A percentile compares a stretch with the other conserved stretches of the same genome.
phyloP scores from a whole-genome alignment of 768 basidiomycete species.

The Mycena albidolilacea region DNA sequence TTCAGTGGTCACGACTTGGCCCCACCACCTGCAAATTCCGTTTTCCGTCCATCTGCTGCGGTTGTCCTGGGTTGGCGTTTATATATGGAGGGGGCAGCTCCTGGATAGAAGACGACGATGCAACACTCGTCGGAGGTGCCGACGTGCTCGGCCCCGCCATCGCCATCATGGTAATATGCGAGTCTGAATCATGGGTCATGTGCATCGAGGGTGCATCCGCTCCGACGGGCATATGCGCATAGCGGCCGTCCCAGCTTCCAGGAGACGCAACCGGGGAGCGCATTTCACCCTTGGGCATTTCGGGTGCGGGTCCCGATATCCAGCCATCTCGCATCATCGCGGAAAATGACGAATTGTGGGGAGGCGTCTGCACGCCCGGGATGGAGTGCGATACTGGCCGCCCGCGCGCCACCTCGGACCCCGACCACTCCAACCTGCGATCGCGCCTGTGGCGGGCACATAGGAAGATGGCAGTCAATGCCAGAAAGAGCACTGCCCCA shows the following conservation, averaged over 20 bases:
- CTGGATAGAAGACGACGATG: conserved; percentile 7
- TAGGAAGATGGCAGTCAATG: conserved; percentile 1
- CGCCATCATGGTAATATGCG: conserved; percentile 5
- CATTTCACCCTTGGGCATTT: conserved; percentile 2
- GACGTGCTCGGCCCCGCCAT: not conserved
- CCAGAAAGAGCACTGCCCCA: conserved; percentile 4
- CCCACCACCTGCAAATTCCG: not conserved
- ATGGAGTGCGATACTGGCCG: conserved; percentile 1
- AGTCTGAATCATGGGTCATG: not conserved
- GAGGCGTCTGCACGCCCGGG: not conserved
- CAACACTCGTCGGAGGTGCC: conserved; percentile 5
- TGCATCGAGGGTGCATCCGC: conserved; percentile 4
- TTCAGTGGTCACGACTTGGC: too few species aligned
- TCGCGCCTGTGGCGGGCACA: conserved; percentile 1
- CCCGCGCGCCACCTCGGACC: not conserved
- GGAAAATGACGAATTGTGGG: conserved; percentile 2
- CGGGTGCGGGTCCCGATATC: conserved; percentile 5
- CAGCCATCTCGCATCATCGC: conserved; percentile 3
- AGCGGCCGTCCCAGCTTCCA: conserved; percentile 7
- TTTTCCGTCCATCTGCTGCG: conserved; percentile 7
- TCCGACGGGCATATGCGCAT: conserved; percentile 4
- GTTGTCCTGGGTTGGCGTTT: not conserved
- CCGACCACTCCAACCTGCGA: not conserved
- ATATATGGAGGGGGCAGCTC: conserved; percentile 1
- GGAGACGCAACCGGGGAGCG: not conserved